phyloP scores from a whole-genome alignment of 306 rosid species.

The Comarum palustre region DNA sequence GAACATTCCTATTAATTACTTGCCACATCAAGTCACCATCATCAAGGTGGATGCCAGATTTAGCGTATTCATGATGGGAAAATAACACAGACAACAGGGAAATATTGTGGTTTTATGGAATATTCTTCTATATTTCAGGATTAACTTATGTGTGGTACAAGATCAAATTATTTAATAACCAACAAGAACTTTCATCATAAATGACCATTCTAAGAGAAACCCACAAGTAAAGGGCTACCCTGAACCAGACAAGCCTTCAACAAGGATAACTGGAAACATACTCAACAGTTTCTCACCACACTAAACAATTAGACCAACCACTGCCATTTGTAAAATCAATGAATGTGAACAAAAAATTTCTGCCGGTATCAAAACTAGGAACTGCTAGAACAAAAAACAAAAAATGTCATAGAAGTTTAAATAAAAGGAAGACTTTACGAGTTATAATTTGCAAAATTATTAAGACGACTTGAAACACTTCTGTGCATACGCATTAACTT shows the following conservation, averaged over 20 bases:
- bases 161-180: neutral
- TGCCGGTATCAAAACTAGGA: neutral
- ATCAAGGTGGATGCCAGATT: neutral
- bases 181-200: neutral
- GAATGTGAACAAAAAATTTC: neutral
- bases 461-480: neutral
- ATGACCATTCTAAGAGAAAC: neutral
- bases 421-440: neutral
- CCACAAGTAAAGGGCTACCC: neutral
- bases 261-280: neutral
- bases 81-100: neutral
- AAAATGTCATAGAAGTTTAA: neutral
- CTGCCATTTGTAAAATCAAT: neutral
- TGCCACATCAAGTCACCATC: slow-evolving; percentile 2
- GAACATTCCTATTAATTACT: slow-evolving; percentile 4
- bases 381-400: neutral
- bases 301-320: neutral
- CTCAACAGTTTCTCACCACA: neutral
- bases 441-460: slow-evolving; percentile 1
- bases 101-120: neutral
- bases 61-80: neutral
- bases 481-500: slow-evolving; percentile 12
- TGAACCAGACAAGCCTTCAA: slow-evolving; percentile 8
- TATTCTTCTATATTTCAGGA: neutral
- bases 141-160: neutral